phyloP scores from a whole-genome alignment of 2,329 filamentous ascomycete genomes.

The Lachnellula hyalina region DNA sequence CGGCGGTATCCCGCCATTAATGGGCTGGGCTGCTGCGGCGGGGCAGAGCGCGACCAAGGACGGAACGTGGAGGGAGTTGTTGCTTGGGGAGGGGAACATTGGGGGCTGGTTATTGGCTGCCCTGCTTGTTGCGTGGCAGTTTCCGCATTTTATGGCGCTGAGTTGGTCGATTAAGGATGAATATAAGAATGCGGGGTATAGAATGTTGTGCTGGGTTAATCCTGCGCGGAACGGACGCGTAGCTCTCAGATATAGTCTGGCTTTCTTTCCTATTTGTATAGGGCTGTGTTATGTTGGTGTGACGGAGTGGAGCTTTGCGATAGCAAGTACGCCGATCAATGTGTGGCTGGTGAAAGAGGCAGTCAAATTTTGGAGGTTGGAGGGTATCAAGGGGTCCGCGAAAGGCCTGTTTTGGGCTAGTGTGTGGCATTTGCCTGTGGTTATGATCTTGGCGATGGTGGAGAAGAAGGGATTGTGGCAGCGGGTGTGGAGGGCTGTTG shows the following conservation, averaged over 20 bases:
- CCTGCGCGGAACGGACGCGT: slow-evolving; percentile 81
- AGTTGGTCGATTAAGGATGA: slow-evolving; percentile 86
- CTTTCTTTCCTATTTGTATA: slow-evolving; percentile 81
- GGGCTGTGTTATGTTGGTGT: slow-evolving; percentile 73
- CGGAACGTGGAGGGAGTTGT: slow-evolving; percentile 71
- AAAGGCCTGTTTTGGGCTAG: slow-evolving; percentile 92
- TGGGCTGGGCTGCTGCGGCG: slow-evolving; percentile 96
- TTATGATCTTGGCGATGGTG: slow-evolving; percentile 83
- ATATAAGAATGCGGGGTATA: slow-evolving; percentile 66
- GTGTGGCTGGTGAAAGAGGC: slow-evolving; percentile 79
- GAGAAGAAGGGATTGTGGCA: slow-evolving; percentile 94
- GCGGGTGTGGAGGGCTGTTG: slow-evolving; percentile 66
- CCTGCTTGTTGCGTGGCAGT: slow-evolving; percentile 92
- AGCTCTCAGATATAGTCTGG: slow-evolving; percentile 76
- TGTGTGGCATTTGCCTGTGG: slow-evolving; percentile 88
- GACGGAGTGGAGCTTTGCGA: slow-evolving; percentile 80
- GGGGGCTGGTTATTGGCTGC: slow-evolving; percentile 88
- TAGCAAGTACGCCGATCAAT: slow-evolving; percentile 77
- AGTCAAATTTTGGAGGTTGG: slow-evolving; percentile 70
- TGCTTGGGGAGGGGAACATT: slow-evolving; percentile 62
- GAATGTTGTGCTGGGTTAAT: slow-evolving; percentile 82
- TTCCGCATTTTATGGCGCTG: slow-evolving; percentile 95
- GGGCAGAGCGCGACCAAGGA: slow-evolving; percentile 76
- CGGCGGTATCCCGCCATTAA: slow-evolving; percentile 87
- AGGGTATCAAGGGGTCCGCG: slow-evolving; percentile 75